phyloP scores from a whole-genome alignment of 805 yeast genomes.

The Peterozyma xylosa region DNA sequence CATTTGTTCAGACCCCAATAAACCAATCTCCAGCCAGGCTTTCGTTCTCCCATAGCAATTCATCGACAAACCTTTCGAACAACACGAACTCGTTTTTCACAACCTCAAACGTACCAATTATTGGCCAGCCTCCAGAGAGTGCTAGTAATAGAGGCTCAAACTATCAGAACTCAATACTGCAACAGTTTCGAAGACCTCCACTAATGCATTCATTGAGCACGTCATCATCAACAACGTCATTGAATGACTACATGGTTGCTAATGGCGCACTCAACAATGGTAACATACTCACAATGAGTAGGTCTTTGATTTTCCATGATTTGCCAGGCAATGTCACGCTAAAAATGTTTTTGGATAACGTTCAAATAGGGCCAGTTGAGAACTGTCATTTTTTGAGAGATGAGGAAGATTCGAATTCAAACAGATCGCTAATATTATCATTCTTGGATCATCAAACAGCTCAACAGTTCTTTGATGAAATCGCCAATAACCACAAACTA shows the following conservation, averaged over 20 bases:
- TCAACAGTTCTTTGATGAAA: constrained; percentile 13
- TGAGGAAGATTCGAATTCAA: constrained; percentile 16
- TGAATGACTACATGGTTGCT: constrained; percentile 1
- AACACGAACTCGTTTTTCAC: constrained; percentile 11
- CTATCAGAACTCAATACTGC: background rate
- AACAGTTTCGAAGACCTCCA: constrained; percentile 3
- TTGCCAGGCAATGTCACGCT: constrained; percentile 13
- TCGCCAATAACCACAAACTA: constrained; percentile 10
- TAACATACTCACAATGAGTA: constrained; percentile 14
- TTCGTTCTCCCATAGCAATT: constrained; percentile 2
- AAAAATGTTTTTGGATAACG: constrained; percentile 30
- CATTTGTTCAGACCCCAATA: constrained; percentile 39
- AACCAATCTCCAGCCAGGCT: constrained; percentile 9
- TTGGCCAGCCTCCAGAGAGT: constrained; percentile 6
- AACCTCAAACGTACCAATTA: constrained; percentile 12
- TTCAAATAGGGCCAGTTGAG: constrained; percentile 59
- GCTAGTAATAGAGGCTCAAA: constrained; percentile 5
- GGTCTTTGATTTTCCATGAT: constrained; percentile 17
- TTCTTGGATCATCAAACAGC: constrained; percentile 17
- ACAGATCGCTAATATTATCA: constrained; percentile 14
- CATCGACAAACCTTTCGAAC: constrained; percentile 12
- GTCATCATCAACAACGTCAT: constrained; percentile 9
- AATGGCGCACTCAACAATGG: background rate
- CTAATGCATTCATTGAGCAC: constrained; percentile 12
- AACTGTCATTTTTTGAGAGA: constrained; percentile 35